Percentiles rank a stretch among this genome's conserved stretches.
Evolutionary conservation across 2,329 filamentous ascomycete species (phyloP).

Genomic region (Pyrenophora tritici-repentis): DNA sequence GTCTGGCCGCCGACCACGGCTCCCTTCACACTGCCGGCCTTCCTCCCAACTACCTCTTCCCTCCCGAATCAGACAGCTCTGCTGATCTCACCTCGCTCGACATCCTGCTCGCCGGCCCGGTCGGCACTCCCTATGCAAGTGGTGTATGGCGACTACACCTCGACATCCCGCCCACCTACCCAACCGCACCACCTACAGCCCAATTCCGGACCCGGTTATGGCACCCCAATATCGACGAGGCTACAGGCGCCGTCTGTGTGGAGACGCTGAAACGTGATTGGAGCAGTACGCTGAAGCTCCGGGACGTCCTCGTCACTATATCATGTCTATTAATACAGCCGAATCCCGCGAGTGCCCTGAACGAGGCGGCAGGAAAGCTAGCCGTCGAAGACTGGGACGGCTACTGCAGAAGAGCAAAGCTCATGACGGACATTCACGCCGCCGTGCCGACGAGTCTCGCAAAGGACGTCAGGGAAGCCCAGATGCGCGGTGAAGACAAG

Average conservation of each 20-base stretch:
- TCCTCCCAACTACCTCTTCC: conserved; percentile 66
- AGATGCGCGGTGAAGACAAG: conserved; percentile 59
- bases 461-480: conserved; percentile 58
- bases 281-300: conserved; percentile 61
- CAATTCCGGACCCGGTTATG: conserved; percentile 65
- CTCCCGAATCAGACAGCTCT: conserved; percentile 44
- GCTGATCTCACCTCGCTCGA: conserved; percentile 64
- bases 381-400: conserved; percentile 62
- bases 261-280: conserved; percentile 69
- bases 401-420: conserved; percentile 61
- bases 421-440: conserved; percentile 68
- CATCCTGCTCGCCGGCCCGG: conserved; percentile 63
- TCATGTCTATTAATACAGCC: conserved; percentile 67
- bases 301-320: conserved; percentile 64
- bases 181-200: conserved; percentile 59
- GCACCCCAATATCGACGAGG: conserved; percentile 68
- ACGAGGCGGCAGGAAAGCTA: conserved; percentile 63
- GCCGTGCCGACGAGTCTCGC: conserved; percentile 54
- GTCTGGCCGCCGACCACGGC: conserved; percentile 64
- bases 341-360: conserved; percentile 67
- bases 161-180: conserved; percentile 63
- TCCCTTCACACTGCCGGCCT: conserved; percentile 60
- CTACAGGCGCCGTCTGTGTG: conserved; percentile 66
- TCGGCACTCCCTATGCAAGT: conserved; percentile 63
- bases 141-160: conserved; percentile 66